A percentile compares a stretch with the other conserved stretches of the same genome.
These are phyloP conservation scores for Colletotrichum musae DNA, from an alignment of 2,329 filamentous ascomycete species.

Conservation along the genomic window DNA sequence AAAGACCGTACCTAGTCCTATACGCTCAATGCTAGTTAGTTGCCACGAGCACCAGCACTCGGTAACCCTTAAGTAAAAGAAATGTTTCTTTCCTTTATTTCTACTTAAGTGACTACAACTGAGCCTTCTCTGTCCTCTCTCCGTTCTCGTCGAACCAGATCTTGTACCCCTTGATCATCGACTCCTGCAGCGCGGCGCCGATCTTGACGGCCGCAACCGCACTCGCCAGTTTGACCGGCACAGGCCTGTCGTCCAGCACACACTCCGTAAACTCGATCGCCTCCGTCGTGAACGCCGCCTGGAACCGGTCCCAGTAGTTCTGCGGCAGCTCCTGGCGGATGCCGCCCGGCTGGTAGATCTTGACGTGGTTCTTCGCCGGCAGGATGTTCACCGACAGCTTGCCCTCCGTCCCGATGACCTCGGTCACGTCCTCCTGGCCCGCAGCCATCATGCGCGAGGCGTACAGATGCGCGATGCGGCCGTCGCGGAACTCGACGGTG, in stretches of 20 bases:
- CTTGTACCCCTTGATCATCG: constrained; percentile 67
- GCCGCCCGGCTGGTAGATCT: constrained; percentile 66
- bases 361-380: constrained; percentile 68
- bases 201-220: constrained; percentile 74
- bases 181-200: constrained; percentile 71
- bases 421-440: constrained; percentile 77
- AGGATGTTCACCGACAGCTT: constrained; percentile 74
- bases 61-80: not conserved
- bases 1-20: too few relatives aligned
- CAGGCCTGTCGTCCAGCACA: constrained; percentile 67
- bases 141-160: constrained; percentile 69
- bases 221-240: constrained; percentile 70
- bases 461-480: constrained; percentile 76
- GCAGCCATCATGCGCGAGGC: constrained; percentile 76
- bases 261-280: constrained; percentile 74
- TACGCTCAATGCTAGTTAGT: too few relatives aligned
- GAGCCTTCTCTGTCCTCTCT: constrained; percentile 25
- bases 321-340: constrained; percentile 72
- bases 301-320: constrained; percentile 75
- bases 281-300: constrained; percentile 74
- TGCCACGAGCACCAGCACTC: too few relatives aligned
- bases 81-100: not conserved
- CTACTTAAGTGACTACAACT: constrained; percentile 1
- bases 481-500: constrained; percentile 74
- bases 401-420: constrained; percentile 77